Evolutionary conservation across 352 stramenopile genomes (phyloP), one percentile per base, ranked within the genome.

Genomic region (Globisporangium iwayamae): DNA sequence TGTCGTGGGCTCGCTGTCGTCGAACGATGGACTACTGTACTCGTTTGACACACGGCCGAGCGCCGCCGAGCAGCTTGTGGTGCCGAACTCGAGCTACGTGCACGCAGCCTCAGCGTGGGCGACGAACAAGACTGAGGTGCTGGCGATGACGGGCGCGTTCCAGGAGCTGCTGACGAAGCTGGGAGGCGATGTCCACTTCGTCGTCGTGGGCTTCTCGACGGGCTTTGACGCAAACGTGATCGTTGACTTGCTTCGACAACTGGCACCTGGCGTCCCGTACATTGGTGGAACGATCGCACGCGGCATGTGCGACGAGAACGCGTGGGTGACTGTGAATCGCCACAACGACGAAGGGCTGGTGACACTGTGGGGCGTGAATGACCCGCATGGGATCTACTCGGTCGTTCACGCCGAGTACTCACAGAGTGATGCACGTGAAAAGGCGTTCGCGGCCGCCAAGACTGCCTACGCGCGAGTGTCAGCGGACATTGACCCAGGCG

Each of bases 241-340:
- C 41, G 74, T 94, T 13, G 86, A 79, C 20, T 53, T 91, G 43
- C 69, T 96, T 1, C 80, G 86, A 0, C 80, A 96, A 46, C 63
- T 92, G 22, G 87, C 87, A 0, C 87, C 87, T 28, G 85, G 83
- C 0, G 83, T 96, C 8, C 85, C 87, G 2, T 96, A 91, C 62
- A 92, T 96, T 53, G 87, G 87, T 22, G 87, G 87, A 16, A 93
- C 85, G 22, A 93, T 93, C 30, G 87, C 84, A 8, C 82, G 87
- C 45, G 86, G 84, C 4, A 92, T 93, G 72, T 96, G 87, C 65
- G 85, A 96, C 46, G 85, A 96, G 60, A 90, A 91, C 54, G 87
- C 87, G 30, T 96, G 87, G 87, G 83, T 96, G 4, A 92, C 87
- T 8, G 84, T 93, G 53, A 96, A 96, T 63, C 78, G 87, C 7